Base-by-base conservation (phyloP, 2,329 filamentous ascomycete genomes). In the Sporothrix mexicana region DNA sequence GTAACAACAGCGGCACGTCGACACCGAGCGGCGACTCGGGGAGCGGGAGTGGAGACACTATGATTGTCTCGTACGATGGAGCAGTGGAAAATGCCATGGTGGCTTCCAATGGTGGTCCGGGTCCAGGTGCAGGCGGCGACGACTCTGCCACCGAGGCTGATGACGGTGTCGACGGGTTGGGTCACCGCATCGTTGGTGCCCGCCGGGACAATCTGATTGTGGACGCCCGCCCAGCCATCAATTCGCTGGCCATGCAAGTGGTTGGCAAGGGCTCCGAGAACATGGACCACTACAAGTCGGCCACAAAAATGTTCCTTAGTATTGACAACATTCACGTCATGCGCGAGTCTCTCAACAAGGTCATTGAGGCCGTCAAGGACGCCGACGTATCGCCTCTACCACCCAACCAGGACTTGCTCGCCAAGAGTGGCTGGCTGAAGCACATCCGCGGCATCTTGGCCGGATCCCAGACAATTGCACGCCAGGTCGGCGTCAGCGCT, bases 261-360 rank as follows among this genome's bases (percentile, higher is more conserved):
- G 91, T 95, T 75, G 96, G 96, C 7, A 90, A 95, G 80, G 96
- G 96, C 1, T 97, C 95, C 0, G 96, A 99, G 82, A 97, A 98
- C 78, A 98, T 98, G 93, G 93, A 97, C 76, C 92, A 97, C 81
- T 99, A 99, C 83, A 93, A 92, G 74, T 95, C 95, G 78, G 94
- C 94, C 17, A 92, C 91, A 73, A 97, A 98, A 81, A 92, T 92
- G 43, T 99, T 97, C 79, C 87, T 99, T 72, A 96, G 93, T 75
- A 99, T 99, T 78, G 95, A 97, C 80, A 99, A 99, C 80, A 98
- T 99, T 74, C 96, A 99, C 79, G 94, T 98, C 75, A 99, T 99
- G 96, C 89, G 96, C 73, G 92, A 92, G 74, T 98, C 95, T 1
- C 85, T 99, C 47, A 91, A 92, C 77, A 95, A 92, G 77, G 92